These are phyloP conservation scores for Fonsecaea monophora DNA, from an alignment of 2,329 filamentous ascomycete genomes.

Conservation along the genomic window DNA sequence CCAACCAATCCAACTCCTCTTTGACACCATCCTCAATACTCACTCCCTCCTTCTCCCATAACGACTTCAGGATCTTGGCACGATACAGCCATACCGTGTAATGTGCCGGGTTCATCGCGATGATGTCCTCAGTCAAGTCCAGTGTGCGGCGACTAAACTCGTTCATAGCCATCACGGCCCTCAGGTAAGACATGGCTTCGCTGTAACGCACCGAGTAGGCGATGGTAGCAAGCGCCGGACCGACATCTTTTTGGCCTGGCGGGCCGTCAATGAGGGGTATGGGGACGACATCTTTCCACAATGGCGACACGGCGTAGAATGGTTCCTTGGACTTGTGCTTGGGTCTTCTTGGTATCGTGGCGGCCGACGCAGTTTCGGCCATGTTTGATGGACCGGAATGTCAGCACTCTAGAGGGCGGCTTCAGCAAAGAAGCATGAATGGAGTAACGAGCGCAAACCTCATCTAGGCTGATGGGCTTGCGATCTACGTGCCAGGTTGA, in stretches of 20 bases:
- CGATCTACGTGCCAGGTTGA: background rate
- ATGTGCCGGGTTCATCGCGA: constrained; percentile 91
- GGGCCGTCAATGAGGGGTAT: constrained; percentile 80
- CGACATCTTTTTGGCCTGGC: constrained; percentile 32
- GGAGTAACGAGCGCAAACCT: background rate
- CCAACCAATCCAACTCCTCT: constrained; percentile 81
- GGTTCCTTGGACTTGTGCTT: constrained; percentile 36
- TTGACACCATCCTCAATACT: constrained; percentile 60
- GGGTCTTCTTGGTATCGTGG: constrained; percentile 35
- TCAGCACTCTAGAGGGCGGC: background rate
- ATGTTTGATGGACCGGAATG: background rate
- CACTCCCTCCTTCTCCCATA: constrained; percentile 32
- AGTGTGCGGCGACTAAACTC: constrained; percentile 82
- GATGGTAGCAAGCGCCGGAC: constrained; percentile 82
- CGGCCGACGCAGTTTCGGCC: constrained; percentile 1
- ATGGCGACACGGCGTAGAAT: constrained; percentile 69
- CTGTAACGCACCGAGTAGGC: constrained; percentile 88
- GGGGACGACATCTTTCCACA: constrained; percentile 83
- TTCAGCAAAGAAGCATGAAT: background rate
- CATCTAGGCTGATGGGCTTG: background rate
- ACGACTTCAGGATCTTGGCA: constrained; percentile 73
- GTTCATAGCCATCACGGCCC: constrained; percentile 87
- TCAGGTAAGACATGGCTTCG: constrained; percentile 90
- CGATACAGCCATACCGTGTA: constrained; percentile 99
- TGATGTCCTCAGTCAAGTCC: constrained; percentile 84